These are phyloP conservation scores for Dryas octopetala DNA, from an alignment of 306 rosid genomes.

Conservation along the genomic window DNA sequence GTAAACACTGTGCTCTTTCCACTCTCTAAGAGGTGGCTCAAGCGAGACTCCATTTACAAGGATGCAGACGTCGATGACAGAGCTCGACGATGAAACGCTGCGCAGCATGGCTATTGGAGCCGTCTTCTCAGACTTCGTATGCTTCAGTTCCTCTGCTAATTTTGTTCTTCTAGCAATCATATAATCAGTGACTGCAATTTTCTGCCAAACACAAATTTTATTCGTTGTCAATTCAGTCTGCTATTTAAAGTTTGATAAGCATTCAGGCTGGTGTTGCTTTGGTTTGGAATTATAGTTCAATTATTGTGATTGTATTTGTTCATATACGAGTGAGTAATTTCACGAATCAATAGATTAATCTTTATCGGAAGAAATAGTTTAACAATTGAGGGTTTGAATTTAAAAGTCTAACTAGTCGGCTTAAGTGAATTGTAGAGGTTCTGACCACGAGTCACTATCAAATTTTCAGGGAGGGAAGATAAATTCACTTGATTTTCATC, in stretches of 20 bases:
- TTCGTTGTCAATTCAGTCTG: background rate
- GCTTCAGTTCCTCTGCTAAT: conserved; percentile 9
- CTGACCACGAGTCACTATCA: background rate
- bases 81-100: conserved; percentile 63
- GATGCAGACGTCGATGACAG: conserved; percentile 56
- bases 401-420: background rate
- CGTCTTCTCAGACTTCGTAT: conserved; percentile 85
- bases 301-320: background rate
- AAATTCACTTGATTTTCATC: conserved; percentile 82
- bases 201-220: background rate
- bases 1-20: background rate
- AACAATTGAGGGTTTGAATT: background rate
- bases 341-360: background rate
- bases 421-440: background rate
- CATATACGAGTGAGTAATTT: background rate
- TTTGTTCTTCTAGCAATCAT: background rate
- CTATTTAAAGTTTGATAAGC: background rate
- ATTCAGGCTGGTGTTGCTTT: conserved; percentile 1
- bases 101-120: conserved; percentile 89
- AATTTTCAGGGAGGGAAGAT: conserved; percentile 75
- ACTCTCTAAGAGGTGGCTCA: background rate
- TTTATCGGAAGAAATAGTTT: background rate
- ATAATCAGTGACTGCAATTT: background rate
- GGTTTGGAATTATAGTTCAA: background rate
- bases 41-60: conserved; percentile 1